Evolutionary conservation across 192 early-diverging fungal species (phyloP).

Genomic region (Umbelopsis vinacea): DNA sequence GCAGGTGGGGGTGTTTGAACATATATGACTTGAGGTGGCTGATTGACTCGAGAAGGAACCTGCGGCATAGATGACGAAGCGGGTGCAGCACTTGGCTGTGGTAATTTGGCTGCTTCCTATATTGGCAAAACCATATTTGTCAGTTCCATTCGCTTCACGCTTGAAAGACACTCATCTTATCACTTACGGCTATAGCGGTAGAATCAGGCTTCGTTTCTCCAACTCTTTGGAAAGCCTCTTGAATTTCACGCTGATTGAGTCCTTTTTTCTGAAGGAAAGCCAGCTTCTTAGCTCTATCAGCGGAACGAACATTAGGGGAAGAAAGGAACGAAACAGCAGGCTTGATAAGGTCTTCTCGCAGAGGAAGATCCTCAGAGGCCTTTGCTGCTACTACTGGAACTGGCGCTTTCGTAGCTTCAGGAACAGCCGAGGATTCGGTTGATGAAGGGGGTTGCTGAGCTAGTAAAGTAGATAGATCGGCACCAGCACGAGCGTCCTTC

Average conservation of each 20-base stretch:
- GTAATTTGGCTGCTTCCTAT: not conserved
- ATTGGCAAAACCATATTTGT: not conserved
- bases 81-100: not conserved
- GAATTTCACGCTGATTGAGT: constrained; percentile 69
- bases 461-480: not conserved
- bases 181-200: not conserved
- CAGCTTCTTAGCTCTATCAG: constrained; percentile 72
- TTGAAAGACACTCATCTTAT: not conserved
- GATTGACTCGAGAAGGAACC: constrained; percentile 24
- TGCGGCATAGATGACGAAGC: not conserved
- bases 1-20: constrained; percentile 27
- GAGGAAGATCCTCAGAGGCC: constrained; percentile 19
- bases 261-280: constrained; percentile 84
- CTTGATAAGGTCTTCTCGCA: constrained; percentile 58
- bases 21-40: constrained; percentile 33
- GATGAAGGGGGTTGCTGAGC: constrained; percentile 9
- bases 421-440: not conserved
- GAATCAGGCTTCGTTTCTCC: constrained; percentile 2
- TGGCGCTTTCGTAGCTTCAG: not conserved
- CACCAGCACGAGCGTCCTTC: constrained; percentile 21
- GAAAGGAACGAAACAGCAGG: constrained; percentile 73
- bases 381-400: not conserved
- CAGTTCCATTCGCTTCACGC: not conserved
- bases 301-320: constrained; percentile 75
- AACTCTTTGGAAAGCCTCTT: constrained; percentile 56